A percentile compares a stretch with the other conserved stretches of the same genome.
Conservation (phyloP, 495 filamentous ascomycete species). For the Daldinia loculata region DNA sequence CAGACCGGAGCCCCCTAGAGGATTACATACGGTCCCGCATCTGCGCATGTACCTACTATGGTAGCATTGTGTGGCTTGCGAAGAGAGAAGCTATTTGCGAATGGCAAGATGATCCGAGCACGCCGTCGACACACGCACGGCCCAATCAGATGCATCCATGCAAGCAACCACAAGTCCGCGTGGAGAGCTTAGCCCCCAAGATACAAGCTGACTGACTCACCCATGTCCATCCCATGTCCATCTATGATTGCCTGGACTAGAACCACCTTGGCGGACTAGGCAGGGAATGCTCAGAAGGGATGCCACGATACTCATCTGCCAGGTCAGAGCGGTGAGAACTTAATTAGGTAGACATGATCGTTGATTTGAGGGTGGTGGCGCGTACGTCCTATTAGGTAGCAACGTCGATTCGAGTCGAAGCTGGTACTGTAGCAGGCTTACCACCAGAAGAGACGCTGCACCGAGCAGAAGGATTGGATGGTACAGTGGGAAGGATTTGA, state of each 20-base stretch:
- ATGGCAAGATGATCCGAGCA: constrained; percentile 36
- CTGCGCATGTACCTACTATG: constrained; percentile 7
- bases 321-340: constrained; percentile 8
- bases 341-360: constrained; percentile 14
- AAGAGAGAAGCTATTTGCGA: constrained; percentile 42
- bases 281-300: constrained; percentile 7
- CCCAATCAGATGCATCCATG: constrained; percentile 4
- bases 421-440: not conserved
- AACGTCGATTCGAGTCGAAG: not conserved
- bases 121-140: constrained; percentile 1
- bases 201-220: constrained; percentile 21
- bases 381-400: not conserved
- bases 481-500: constrained; percentile 15
- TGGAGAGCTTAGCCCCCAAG: constrained; percentile 26
- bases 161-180: constrained; percentile 15
- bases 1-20: constrained; percentile 3
- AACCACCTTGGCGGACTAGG: not conserved
- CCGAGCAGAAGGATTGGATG: not conserved
- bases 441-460: not conserved
- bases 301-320: constrained; percentile 12
- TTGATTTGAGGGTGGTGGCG: not conserved
- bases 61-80: constrained; percentile 41
- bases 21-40: constrained; percentile 10
- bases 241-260: constrained; percentile 9
- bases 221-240: constrained; percentile 4